phyloP scores from a whole-genome alignment of 768 basidiomycete species.

The Tricholoma terreum region DNA sequence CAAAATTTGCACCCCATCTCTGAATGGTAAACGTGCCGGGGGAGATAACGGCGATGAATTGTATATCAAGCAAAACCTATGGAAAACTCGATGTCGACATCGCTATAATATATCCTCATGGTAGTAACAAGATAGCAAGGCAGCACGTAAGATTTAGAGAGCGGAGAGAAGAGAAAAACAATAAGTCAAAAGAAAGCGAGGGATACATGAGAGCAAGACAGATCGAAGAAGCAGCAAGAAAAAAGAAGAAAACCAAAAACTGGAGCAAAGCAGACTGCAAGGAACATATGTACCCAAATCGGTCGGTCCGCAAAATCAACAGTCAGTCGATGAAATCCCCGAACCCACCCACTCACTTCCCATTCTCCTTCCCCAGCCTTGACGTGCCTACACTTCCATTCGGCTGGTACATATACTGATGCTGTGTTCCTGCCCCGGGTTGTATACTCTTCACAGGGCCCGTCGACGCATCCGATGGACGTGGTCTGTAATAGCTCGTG shows the following conservation, averaged over 20 bases:
- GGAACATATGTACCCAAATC: neutral
- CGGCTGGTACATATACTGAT: slow-evolving; percentile 47
- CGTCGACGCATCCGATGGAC: slow-evolving; percentile 23
- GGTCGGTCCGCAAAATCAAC: neutral
- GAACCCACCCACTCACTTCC: slow-evolving; percentile 19
- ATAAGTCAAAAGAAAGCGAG: neutral
- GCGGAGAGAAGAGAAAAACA: neutral
- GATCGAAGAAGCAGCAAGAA: neutral
- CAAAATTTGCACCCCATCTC: neutral
- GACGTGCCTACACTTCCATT: slow-evolving; percentile 29
- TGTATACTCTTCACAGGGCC: slow-evolving; percentile 4
- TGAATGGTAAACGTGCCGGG: neutral
- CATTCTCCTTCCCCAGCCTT: slow-evolving; percentile 31
- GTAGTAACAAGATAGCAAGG: neutral
- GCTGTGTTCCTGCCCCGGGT: slow-evolving; percentile 20
- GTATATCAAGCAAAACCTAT: neutral
- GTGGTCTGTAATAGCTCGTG: slow-evolving; percentile 55
- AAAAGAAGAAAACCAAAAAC: neutral
- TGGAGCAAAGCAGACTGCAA: neutral
- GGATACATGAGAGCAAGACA: neutral
- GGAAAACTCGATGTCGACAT: neutral
- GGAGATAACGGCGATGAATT: neutral
- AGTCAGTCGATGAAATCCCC: neutral
- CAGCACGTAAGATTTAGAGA: neutral
- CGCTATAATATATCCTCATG: neutral